Conservation (phyloP, 768 basidiomycete genomes). For the Sporobolomyces pararoseus region DNA sequence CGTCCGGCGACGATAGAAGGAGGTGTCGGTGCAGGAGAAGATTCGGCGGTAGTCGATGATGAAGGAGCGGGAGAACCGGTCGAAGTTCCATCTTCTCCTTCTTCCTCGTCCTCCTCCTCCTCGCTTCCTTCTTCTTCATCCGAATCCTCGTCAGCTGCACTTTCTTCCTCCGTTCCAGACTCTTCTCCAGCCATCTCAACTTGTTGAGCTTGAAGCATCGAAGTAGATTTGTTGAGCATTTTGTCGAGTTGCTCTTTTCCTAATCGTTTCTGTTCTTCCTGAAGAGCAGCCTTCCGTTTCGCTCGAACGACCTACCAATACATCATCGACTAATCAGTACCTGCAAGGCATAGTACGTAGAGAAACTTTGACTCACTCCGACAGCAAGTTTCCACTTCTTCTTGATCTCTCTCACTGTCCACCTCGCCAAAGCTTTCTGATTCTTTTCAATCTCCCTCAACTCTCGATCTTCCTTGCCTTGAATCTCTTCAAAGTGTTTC, state of each 20-base stretch:
- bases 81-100: constrained; percentile 42
- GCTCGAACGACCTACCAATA: constrained; percentile 65
- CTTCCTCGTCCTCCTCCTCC: constrained; percentile 1
- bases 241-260: constrained; percentile 85
- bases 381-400: constrained; percentile 86
- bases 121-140: constrained; percentile 45
- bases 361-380: constrained; percentile 57
- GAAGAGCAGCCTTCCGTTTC: constrained; percentile 60
- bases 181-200: constrained; percentile 59
- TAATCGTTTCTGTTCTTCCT: constrained; percentile 71
- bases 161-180: constrained; percentile 35
- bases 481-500: constrained; percentile 70
- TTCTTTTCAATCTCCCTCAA: constrained; percentile 64
- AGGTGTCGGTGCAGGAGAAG: constrained; percentile 9
- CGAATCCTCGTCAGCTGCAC: constrained; percentile 45
- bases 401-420: constrained; percentile 65
- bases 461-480: constrained; percentile 61
- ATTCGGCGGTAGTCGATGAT: not conserved
- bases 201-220: constrained; percentile 78
- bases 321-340: too few species aligned
- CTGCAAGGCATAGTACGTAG: too few species aligned
- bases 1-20: not conserved
- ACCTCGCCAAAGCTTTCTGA: constrained; percentile 64
- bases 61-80: constrained; percentile 8
- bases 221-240: constrained; percentile 81